Evolutionary conservation across 2,329 filamentous ascomycete genomes (phyloP).

Genomic region (Xylaria sp.): DNA sequence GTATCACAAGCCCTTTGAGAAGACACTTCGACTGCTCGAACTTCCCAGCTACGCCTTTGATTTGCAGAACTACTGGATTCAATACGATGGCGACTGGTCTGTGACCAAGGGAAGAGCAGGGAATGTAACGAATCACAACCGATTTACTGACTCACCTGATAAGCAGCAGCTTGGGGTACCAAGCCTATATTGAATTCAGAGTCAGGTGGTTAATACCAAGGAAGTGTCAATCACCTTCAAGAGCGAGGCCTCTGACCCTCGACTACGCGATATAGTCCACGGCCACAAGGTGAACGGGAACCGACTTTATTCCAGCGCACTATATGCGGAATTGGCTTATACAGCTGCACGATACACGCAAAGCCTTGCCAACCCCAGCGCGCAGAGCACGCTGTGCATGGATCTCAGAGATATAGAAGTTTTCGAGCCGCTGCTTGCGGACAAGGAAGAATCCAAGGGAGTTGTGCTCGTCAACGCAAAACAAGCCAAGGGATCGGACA

Average conservation of each 20-base stretch:
- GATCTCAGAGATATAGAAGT: constrained; percentile 47
- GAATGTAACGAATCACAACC: background rate
- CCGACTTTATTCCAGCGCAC: constrained; percentile 47
- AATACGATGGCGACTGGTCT: constrained; percentile 43
- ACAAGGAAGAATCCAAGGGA: constrained; percentile 2
- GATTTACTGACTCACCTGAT: background rate
- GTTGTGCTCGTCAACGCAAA: constrained; percentile 12
- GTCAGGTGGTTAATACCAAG: constrained; percentile 28
- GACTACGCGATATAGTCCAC: constrained; percentile 35
- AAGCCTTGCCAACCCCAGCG: constrained; percentile 22
- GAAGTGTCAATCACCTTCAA: constrained; percentile 40
- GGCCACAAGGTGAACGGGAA: constrained; percentile 51
- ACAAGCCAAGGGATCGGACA: constrained; percentile 8
- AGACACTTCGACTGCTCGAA: constrained; percentile 37
- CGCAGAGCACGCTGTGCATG: constrained; percentile 25
- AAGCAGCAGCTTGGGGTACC: background rate
- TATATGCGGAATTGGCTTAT: constrained; percentile 51
- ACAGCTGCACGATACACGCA: constrained; percentile 48
- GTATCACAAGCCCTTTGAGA: constrained; percentile 41
- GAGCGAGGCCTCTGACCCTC: constrained; percentile 38
- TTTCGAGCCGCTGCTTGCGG: constrained; percentile 3
- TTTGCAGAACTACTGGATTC: constrained; percentile 47
- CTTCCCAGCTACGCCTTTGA: constrained; percentile 46
- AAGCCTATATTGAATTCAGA: constrained; percentile 13
- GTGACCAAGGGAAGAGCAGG: constrained; percentile 31